Percentiles rank a stretch among this genome's conserved stretches.
Evolutionary conservation across 1,139 yeast genomes (phyloP).

Genomic region (Debaryomycetaceae sp.): DNA sequence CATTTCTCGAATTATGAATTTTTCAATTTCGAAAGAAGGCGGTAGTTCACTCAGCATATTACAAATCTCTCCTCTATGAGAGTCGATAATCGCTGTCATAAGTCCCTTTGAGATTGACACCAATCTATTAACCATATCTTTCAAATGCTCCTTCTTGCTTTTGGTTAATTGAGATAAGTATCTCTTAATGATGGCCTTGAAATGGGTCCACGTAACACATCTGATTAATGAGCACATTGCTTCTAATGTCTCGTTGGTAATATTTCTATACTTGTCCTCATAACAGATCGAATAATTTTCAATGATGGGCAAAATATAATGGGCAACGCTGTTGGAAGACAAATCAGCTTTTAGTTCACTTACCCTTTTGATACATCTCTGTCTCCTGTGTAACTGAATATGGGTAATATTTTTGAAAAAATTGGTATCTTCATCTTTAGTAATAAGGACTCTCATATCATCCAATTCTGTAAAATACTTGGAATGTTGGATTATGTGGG

Average conservation of each 20-base stretch:
- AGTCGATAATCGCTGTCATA: constrained; percentile 16
- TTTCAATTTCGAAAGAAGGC: constrained; percentile 44
- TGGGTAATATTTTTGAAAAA: constrained; percentile 80
- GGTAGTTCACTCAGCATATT: constrained; percentile 26
- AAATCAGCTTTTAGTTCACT: constrained; percentile 38
- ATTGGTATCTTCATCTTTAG: constrained; percentile 76
- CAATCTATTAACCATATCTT: constrained; percentile 59
- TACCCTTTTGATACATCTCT: constrained; percentile 70
- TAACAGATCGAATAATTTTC: constrained; percentile 69
- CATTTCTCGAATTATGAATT: constrained; percentile 54
- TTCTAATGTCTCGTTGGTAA: constrained; percentile 69
- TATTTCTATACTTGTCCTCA: constrained; percentile 63
- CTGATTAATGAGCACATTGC: constrained; percentile 60
- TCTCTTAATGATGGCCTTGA: constrained; percentile 68
- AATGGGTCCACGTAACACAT: constrained; percentile 75
- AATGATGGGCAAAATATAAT: constrained; percentile 77
- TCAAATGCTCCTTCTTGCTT: constrained; percentile 49
- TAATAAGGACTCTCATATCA: constrained; percentile 66
- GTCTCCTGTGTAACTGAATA: constrained; percentile 83
- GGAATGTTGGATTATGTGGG: constrained; percentile 55
- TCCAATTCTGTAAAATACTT: constrained; percentile 51
- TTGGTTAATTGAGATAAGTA: constrained; percentile 55
- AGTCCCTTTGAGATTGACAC: constrained; percentile 63
- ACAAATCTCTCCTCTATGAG: constrained; percentile 4
- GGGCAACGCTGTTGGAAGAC: constrained; percentile 62